Base-by-base conservation (phyloP, 148 eudicot genomes). In the Polygonum maritimum region DNA sequence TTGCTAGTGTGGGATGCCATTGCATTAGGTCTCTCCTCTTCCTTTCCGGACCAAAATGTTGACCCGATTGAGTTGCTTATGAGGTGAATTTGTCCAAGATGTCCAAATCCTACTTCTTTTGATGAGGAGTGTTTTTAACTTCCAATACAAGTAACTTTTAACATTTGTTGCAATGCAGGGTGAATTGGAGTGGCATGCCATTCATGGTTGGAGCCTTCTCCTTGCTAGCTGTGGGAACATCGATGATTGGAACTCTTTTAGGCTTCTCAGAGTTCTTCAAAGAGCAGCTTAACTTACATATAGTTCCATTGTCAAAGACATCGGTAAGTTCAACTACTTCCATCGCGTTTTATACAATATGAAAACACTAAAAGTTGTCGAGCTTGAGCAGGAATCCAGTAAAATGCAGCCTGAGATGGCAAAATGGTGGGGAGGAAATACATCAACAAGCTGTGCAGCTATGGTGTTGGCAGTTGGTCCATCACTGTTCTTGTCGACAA, bases 61-160 rank as follows among this genome's bases (percentile, higher is more conserved):
- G 90, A 89, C 74, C 92, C 92, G 71, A 78, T 89, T n/a, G 88
- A 87, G 69, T 60, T 85, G 79, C 88, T 89, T 63, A 55, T 80
- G 77, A 85, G 88, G 92, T 87, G 49, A 82, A 69, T 44, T 67
- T 1, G 10, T 9, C 67, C 22, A 22, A 58, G 67, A 26, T 10
- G 67, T 26, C 15, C 19, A 48, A 54, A 55, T 19, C 52, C 40
- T 38, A 45, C n/a, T 7, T 16, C 73, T 65, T 76, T 65, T 31
- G 15, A 48, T 1, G 60, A 19, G 26, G 6, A 40, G 41, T 58
- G 33, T 26, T 58, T 58, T 8, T 58, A 15, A 21, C 12, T 8
- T 19, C 2, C 15, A 21, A 58, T 58, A 35, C 13, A 58, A 70
- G 12, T 70, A 5, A 70, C 26, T 36, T 36, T 70, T 36, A 63